Evolutionary conservation across 2,329 filamentous ascomycete species (phyloP).

Genomic region (Nannizziopsis arthrosporioides): DNA sequence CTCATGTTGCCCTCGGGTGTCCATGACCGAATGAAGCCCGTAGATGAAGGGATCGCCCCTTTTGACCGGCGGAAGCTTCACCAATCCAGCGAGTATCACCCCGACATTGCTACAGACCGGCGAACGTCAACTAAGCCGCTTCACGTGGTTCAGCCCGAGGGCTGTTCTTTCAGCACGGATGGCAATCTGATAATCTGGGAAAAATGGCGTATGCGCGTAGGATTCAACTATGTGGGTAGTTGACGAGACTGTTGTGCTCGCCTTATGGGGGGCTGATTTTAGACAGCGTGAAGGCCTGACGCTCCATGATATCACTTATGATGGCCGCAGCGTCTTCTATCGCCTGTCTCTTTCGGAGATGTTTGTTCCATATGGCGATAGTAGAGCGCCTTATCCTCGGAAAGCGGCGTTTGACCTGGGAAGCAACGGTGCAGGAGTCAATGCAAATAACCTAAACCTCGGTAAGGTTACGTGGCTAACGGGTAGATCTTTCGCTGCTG

Average conservation of each 20-base stretch:
- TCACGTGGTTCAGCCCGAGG: slow-evolving; percentile 59
- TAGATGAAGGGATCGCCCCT: slow-evolving; percentile 22
- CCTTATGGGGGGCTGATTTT: not conserved
- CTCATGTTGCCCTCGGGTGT: slow-evolving; percentile 38
- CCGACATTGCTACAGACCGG: slow-evolving; percentile 16
- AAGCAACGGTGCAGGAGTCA: slow-evolving; percentile 54
- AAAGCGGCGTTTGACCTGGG: slow-evolving; percentile 65
- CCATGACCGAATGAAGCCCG: slow-evolving; percentile 26
- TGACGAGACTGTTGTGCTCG: not conserved
- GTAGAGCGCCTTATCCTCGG: slow-evolving; percentile 52
- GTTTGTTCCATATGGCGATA: slow-evolving; percentile 57
- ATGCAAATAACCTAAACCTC: slow-evolving; percentile 55
- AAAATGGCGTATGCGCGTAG: slow-evolving; percentile 57
- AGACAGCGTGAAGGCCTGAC: slow-evolving; percentile 58
- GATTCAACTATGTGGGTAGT: slow-evolving; percentile 31
- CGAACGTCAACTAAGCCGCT: slow-evolving; percentile 49
- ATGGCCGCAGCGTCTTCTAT: slow-evolving; percentile 54
- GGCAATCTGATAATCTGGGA: slow-evolving; percentile 46
- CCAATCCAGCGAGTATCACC: slow-evolving; percentile 17
- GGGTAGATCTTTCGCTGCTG: not conserved
- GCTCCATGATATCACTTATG: slow-evolving; percentile 58
- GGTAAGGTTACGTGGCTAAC: slow-evolving; percentile 26
- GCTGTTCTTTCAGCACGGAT: slow-evolving; percentile 49
- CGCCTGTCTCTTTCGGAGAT: slow-evolving; percentile 58
- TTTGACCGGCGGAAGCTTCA: slow-evolving; percentile 38